These are phyloP conservation scores for Pseudonitzschia delicatissima DNA, from an alignment of 108 stramenopile species.

Conservation along the genomic window DNA sequence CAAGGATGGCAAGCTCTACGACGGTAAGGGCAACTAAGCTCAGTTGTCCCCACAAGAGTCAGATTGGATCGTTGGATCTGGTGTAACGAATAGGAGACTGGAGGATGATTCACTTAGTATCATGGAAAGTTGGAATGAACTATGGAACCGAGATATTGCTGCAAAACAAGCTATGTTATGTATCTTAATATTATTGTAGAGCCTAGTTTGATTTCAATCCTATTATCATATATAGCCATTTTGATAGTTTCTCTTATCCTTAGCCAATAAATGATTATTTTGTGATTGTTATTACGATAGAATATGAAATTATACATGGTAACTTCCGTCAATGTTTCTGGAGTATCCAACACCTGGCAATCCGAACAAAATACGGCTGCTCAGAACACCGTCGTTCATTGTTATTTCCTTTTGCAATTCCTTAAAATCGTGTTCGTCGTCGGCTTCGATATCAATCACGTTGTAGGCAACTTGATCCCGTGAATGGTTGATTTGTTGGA, in stretches of 20 bases:
- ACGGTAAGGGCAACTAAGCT: slow-evolving; percentile 7
- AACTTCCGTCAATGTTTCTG: slow-evolving; percentile 83
- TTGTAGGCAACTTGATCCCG: slow-evolving; percentile 88
- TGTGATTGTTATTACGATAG: background rate
- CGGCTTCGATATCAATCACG: slow-evolving; percentile 84
- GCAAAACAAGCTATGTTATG: background rate
- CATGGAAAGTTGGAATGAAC: background rate
- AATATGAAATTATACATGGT: slow-evolving; percentile 65
- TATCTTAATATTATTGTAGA: background rate
- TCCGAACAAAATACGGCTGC: slow-evolving; percentile 74
- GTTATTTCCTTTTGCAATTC: slow-evolving; percentile 62
- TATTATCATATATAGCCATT: no score
- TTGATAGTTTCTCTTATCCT: background rate
- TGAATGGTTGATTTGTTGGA: slow-evolving; percentile 92
- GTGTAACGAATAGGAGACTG: no score
- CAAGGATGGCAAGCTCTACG: slow-evolving; percentile 35
- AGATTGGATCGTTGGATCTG: no score
- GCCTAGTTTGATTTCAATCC: slow-evolving; percentile 2
- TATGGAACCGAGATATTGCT: background rate
- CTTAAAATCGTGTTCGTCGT: slow-evolving; percentile 70
- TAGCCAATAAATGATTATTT: background rate
- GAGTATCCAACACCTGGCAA: slow-evolving; percentile 85
- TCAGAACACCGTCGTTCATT: slow-evolving; percentile 84
- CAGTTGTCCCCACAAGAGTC: background rate
- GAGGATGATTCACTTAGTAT: background rate